Percentiles rank a stretch among this genome's conserved stretches.
Evolutionary conservation across 169 alveolate species (phyloP).

Genomic region (Babesia divergens): DNA sequence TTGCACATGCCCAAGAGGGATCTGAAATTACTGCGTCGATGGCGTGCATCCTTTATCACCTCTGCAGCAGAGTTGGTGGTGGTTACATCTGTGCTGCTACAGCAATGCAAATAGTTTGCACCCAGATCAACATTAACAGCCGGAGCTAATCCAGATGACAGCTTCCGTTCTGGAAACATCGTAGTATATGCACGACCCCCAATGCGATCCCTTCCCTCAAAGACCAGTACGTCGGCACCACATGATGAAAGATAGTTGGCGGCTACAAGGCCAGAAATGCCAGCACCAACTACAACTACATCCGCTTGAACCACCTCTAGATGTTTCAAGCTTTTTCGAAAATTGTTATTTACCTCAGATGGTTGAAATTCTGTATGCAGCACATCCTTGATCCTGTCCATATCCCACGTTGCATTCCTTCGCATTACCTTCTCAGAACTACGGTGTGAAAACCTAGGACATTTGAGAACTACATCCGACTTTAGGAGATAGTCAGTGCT

Average conservation of each 20-base stretch:
- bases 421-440: not conserved
- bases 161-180: slow-evolving; percentile 30
- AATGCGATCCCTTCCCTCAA: slow-evolving; percentile 73
- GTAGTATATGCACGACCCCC: slow-evolving; percentile 77
- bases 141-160: not conserved
- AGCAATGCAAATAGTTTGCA: slow-evolving; percentile 76
- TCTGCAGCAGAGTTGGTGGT: not conserved
- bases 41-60: slow-evolving; percentile 61
- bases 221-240: slow-evolving; percentile 52
- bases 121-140: slow-evolving; percentile 70
- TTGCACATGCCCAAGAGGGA: slow-evolving; percentile 65
- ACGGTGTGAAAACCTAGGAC: not conserved
- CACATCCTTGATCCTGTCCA: slow-evolving; percentile 1
- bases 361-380: not conserved
- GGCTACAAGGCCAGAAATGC: slow-evolving; percentile 75
- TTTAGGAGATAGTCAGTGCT: not conserved
- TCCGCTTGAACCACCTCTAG: slow-evolving; percentile 26
- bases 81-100: slow-evolving; percentile 30
- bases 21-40: slow-evolving; percentile 54
- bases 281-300: slow-evolving; percentile 76
- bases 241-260: slow-evolving; percentile 65
- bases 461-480: not conserved
- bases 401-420: not conserved
- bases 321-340: not conserved
- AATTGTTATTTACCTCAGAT: slow-evolving; percentile 10